Evolutionary conservation across 768 basidiomycete genomes (phyloP), one percentile per base, ranked within the genome.

Genomic region (Termitomyces titanicus): DNA sequence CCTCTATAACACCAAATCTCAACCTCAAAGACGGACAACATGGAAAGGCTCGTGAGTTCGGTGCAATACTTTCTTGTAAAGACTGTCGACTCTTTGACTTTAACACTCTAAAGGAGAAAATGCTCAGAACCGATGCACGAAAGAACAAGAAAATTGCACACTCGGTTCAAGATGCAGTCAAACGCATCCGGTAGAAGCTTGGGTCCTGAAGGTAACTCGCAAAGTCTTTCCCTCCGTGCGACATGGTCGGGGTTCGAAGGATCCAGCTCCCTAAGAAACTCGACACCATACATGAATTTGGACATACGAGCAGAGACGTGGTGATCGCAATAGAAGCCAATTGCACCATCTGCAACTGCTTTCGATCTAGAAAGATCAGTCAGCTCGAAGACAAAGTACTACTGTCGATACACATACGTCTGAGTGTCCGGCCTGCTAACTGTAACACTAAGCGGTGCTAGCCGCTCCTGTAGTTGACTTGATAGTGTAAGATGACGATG

Each of bases 1-100:
- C 89, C 88, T 63, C 89, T 76, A 69, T 81, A 92, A 65, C 89
- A 91, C 89, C 89, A 91, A 60, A 92, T 80, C 67, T 91, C 88
- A 25, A 91, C 88, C 65, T 91, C 89, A 60, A 92, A 91, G 17
- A 90, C 85, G 13, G 86, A 88, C 5, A 90, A 75, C 61, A 88
- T 85, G 3, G 84, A 82, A 29, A 92, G 66, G 58, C 80, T 89
- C 9, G 89, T 91, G 35, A 92, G 78, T 65, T 91, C 89, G 0
- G 89, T 91, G 64, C 85, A 88, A 68, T 92, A 90, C 64, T 92
- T 92, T 51, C 89, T 77, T 52, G 83, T 86, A 66, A 91, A 90
- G 13, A 90, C 88, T 0, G 82, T 90, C 20, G 86, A 89, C 64
- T 90, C 89, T 57, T 90, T 89, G 50, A 91, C 89, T 72, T 81